Percentiles rank a stretch among this genome's conserved stretches.
Conservation (phyloP, 768 basidiomycete genomes). For the Collybia sp. region DNA sequence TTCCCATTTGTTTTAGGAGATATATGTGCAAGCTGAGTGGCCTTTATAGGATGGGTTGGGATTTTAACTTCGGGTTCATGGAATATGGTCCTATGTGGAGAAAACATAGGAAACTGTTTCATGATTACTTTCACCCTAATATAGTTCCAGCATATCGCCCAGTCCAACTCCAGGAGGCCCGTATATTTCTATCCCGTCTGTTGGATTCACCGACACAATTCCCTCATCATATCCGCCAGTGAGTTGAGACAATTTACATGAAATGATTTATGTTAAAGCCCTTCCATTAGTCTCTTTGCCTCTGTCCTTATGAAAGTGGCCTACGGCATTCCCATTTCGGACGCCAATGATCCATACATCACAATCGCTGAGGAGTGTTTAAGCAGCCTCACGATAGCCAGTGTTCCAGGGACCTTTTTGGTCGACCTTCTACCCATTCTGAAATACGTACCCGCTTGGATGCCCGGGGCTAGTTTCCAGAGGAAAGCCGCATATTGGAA, state of each 20-base stretch:
- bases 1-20: slow-evolving; percentile 8
- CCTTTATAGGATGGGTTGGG: slow-evolving; percentile 24
- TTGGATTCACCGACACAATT: slow-evolving; percentile 12
- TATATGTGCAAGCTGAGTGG: slow-evolving; percentile 2
- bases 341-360: slow-evolving; percentile 2
- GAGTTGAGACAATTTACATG: background rate
- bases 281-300: background rate
- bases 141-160: background rate
- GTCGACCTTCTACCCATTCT: slow-evolving; percentile 21
- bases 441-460: slow-evolving; percentile 39
- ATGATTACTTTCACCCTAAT: background rate
- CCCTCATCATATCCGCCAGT: slow-evolving; percentile 7
- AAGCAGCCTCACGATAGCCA: background rate
- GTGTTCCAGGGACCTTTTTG: slow-evolving; percentile 8
- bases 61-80: background rate
- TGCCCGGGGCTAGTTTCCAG: slow-evolving; percentile 44
- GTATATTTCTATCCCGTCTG: slow-evolving; percentile 12
- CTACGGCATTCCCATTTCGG: slow-evolving; percentile 6
- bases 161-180: slow-evolving; percentile 17
- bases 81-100: slow-evolving; percentile 3
- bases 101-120: background rate
- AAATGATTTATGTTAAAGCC: background rate
- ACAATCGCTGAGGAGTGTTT: slow-evolving; percentile 3
- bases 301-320: slow-evolving; percentile 1
- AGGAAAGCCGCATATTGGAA: slow-evolving; percentile 30